Conservation (phyloP, 805 yeast genomes). For the Metschnikowia peoriensis region DNA sequence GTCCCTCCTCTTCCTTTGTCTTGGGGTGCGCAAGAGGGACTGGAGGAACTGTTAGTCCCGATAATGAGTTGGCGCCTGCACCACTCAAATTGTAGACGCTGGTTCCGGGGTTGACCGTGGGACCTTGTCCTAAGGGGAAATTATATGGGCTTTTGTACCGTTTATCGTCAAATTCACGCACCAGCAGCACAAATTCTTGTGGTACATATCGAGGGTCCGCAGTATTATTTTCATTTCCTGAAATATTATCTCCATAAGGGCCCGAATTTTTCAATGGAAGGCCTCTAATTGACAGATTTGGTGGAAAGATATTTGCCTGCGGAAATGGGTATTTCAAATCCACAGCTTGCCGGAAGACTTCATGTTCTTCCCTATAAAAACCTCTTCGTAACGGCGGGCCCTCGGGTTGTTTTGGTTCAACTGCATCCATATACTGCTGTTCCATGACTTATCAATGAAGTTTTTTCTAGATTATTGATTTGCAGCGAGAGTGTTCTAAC, state of each 20-base stretch:
- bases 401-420: conserved; percentile 10
- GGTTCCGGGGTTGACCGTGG: not conserved
- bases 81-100: conserved; percentile 4
- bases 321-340: conserved; percentile 18
- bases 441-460: conserved; percentile 11
- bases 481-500: too few relatives aligned
- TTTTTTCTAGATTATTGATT: not conserved
- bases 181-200: conserved; percentile 13
- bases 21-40: conserved; percentile 4
- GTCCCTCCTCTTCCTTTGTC: conserved; percentile 16
- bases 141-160: conserved; percentile 12
- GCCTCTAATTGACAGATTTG: conserved; percentile 12
- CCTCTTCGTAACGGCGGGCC: conserved; percentile 15
- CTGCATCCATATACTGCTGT: conserved; percentile 16
- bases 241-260: conserved; percentile 1
- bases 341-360: conserved; percentile 11
- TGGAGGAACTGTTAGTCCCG: conserved; percentile 10
- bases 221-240: conserved; percentile 8
- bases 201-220: conserved; percentile 18
- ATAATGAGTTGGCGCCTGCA: conserved; percentile 9
- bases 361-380: conserved; percentile 15
- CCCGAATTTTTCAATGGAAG: conserved; percentile 9
- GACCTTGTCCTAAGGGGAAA: conserved; percentile 9
- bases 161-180: conserved; percentile 17
- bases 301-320: conserved; percentile 13